phyloP scores from a whole-genome alignment of 1,139 yeast genomes.

The Blastobotrys elegans region DNA sequence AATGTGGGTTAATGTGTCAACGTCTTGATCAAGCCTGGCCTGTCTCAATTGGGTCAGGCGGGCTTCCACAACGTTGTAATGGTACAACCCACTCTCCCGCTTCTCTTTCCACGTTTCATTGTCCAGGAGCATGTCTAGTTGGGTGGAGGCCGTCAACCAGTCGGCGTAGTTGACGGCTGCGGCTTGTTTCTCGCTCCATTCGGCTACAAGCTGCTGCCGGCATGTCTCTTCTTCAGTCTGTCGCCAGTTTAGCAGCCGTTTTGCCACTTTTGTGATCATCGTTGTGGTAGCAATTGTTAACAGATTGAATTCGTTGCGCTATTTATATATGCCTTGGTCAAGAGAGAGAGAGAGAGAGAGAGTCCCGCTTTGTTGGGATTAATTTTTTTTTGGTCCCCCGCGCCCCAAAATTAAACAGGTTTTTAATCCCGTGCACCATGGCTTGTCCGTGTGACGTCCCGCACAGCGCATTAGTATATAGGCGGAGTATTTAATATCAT shows the following conservation, averaged over 20 bases:
- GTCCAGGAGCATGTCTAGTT: conserved; percentile 60
- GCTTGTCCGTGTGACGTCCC: too few species aligned
- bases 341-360: too few species aligned
- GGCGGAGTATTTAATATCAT: too few species aligned
- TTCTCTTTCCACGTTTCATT: conserved; percentile 67
- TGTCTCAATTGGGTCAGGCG: conserved; percentile 54
- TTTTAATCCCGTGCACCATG: too few species aligned
- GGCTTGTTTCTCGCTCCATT: background rate
- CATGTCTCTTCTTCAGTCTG: background rate
- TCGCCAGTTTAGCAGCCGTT: background rate
- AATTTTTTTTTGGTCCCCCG: too few species aligned
- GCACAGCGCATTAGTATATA: too few species aligned
- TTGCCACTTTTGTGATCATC: background rate
- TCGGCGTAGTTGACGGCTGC: conserved; percentile 54
- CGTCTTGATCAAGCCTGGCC: conserved; percentile 57
- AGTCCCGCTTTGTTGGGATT: too few species aligned
- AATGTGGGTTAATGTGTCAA: conserved; percentile 57
- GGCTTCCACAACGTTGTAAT: conserved; percentile 54
- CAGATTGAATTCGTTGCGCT: too few species aligned
- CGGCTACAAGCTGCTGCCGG: background rate
- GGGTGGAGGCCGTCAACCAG: conserved; percentile 62
- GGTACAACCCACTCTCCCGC: conserved; percentile 62
- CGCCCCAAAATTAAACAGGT: too few species aligned
- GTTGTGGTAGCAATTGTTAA: too few species aligned
- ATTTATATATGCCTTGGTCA: too few species aligned